These are phyloP conservation scores for Cyclanthera cordifolia DNA, from an alignment of 306 rosid genomes.

Conservation along the genomic window DNA sequence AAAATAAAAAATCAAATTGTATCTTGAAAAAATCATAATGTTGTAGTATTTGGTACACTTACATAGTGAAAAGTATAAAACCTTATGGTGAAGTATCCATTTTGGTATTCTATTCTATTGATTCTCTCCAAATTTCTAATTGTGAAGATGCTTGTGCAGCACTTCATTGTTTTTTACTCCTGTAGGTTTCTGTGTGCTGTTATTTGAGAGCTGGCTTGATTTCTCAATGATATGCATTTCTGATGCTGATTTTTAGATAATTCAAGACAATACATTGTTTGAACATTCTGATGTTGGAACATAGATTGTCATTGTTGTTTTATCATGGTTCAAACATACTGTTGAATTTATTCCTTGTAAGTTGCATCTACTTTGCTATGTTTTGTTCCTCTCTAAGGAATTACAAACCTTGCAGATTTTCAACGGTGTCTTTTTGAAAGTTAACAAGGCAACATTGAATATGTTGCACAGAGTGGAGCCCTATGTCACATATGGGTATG, in stretches of 20 bases:
- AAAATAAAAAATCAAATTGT: no score
- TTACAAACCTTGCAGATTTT: slow-evolving; percentile 37
- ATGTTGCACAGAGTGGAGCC: slow-evolving; percentile 93
- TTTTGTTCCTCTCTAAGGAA: neutral
- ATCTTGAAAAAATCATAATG: no score
- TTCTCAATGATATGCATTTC: neutral
- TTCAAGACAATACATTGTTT: neutral
- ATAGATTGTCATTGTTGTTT: neutral
- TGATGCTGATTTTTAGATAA: neutral
- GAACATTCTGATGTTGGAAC: no score
- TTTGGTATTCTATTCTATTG: no score
- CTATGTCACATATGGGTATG: slow-evolving; percentile 74
- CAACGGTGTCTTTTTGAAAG: slow-evolving; percentile 83
- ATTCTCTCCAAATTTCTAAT: neutral
- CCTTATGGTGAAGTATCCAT: no score
- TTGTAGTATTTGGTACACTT: no score
- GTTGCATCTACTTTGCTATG: neutral
- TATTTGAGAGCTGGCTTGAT: no score
- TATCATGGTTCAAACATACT: neutral
- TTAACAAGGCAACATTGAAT: slow-evolving; percentile 78
- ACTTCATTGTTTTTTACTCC: neutral
- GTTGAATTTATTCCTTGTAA: neutral
- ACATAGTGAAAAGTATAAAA: no score
- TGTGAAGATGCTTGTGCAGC: neutral
- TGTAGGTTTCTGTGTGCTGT: no score